Conservation (phyloP, 768 basidiomycete species). For the Leccinum uliginosum region DNA sequence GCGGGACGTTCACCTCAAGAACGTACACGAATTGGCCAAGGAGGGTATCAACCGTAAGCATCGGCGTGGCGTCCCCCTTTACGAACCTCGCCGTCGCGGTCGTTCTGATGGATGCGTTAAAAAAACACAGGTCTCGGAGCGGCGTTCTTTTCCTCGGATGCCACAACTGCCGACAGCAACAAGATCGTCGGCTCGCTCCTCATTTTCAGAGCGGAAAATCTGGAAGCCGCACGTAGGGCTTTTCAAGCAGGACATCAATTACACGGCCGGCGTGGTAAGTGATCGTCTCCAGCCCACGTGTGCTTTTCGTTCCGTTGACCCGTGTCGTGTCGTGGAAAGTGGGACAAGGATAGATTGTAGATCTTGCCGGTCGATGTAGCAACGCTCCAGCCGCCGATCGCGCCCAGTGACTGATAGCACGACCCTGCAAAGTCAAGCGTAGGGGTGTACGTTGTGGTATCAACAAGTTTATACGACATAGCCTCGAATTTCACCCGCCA, state of each 20-base stretch:
- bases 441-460: background rate
- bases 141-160: conserved; percentile 53
- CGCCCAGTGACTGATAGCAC: too few relatives aligned
- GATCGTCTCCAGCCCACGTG: too few relatives aligned
- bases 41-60: conserved; percentile 49
- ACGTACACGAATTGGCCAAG: conserved; percentile 28
- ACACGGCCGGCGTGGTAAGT: conserved; percentile 22
- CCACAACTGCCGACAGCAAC: conserved; percentile 41
- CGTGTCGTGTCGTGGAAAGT: conserved; percentile 31
- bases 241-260: conserved; percentile 22
- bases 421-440: background rate
- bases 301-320: background rate
- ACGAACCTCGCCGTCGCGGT: background rate
- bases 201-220: conserved; percentile 48
- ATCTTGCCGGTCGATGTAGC: conserved; percentile 43
- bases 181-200: conserved; percentile 60
- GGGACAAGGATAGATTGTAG: conserved; percentile 52
- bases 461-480: background rate
- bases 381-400: conserved; percentile 9
- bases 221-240: conserved; percentile 39
- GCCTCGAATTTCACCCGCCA: too few relatives aligned
- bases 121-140: conserved; percentile 46
- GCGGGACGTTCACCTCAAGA: conserved; percentile 46
- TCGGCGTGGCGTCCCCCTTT: background rate
- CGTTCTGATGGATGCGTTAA: conserved; percentile 9